Conservation (phyloP, 176 grass and related monocot species). For the Thinopyrum elongatum region DNA sequence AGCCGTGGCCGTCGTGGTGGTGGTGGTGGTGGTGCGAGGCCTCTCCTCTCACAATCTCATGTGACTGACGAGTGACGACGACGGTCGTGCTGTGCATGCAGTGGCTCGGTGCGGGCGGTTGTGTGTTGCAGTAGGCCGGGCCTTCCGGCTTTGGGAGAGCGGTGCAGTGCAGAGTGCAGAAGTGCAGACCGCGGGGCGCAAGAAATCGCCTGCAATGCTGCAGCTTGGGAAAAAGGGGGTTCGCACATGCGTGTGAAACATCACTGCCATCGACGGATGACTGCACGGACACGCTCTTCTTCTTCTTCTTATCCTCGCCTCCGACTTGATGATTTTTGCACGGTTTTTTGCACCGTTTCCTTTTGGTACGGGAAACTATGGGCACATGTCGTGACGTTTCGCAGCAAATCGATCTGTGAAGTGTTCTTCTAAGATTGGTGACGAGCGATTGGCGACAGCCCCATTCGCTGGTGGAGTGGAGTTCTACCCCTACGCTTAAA, state of each 20-base stretch:
- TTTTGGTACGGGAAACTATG: too few species aligned
- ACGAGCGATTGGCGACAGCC: too few species aligned
- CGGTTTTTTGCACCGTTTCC: background rate
- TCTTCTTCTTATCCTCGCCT: background rate
- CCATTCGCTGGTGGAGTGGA: too few species aligned
- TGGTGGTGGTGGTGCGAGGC: background rate
- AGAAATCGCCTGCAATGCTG: constrained; percentile 37
- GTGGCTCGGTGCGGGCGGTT: background rate
- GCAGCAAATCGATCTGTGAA: too few species aligned
- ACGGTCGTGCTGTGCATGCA: background rate
- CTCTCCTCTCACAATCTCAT: background rate
- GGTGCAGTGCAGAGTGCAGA: background rate
- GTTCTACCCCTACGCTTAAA: background rate
- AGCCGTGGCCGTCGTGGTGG: background rate
- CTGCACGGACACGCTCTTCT: background rate
- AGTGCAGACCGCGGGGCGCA: background rate
- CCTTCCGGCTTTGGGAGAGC: background rate
- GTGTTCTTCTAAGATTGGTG: too few species aligned
- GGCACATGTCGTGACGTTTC: too few species aligned
- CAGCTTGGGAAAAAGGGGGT: background rate
- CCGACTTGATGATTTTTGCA: background rate
- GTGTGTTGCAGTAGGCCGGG: constrained; percentile 31
- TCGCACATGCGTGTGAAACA: background rate
- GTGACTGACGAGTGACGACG: constrained; percentile 16
- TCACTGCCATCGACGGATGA: background rate